Evolutionary conservation across 768 basidiomycete species (phyloP).

Genomic region (Suillus sp.): DNA sequence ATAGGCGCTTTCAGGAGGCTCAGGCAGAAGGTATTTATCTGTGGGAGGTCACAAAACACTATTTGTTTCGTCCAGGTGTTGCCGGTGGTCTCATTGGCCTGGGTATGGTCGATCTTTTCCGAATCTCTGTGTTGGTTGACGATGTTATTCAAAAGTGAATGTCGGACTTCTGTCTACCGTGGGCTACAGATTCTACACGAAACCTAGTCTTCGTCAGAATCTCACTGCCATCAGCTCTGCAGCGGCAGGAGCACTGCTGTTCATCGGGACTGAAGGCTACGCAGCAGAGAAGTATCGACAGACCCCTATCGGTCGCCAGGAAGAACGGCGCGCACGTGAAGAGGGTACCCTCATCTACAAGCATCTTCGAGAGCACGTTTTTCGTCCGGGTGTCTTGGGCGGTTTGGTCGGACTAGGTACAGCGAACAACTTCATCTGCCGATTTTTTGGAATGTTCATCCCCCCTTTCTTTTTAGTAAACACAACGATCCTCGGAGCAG

Average conservation of each 20-base stretch:
- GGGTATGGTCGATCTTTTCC: conserved; percentile 41
- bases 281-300: conserved; percentile 59
- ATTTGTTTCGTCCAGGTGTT: conserved; percentile 65
- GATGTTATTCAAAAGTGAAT: conserved; percentile 51
- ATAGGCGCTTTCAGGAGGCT: conserved; percentile 42
- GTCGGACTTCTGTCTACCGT: conserved; percentile 65
- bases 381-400: conserved; percentile 67
- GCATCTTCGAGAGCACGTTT: conserved; percentile 53
- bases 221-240: conserved; percentile 53
- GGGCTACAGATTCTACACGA: conserved; percentile 63
- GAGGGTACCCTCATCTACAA: conserved; percentile 60
- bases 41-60: conserved; percentile 53
- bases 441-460: background rate
- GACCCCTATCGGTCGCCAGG: conserved; percentile 58
- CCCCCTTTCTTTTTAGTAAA: conserved; percentile 49
- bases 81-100: conserved; percentile 74
- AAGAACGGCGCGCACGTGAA: conserved; percentile 55
- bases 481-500: conserved; percentile 56
- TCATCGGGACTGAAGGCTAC: conserved; percentile 66
- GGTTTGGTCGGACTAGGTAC: conserved; percentile 62
- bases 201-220: conserved; percentile 62
- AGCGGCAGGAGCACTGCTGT: conserved; percentile 52
- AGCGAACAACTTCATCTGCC: conserved; percentile 25
- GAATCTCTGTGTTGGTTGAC: conserved; percentile 1
- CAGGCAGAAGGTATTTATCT: conserved; percentile 55